Evolutionary conservation across 2,329 filamentous ascomycete species (phyloP).

Genomic region (Beauveria varroae): DNA sequence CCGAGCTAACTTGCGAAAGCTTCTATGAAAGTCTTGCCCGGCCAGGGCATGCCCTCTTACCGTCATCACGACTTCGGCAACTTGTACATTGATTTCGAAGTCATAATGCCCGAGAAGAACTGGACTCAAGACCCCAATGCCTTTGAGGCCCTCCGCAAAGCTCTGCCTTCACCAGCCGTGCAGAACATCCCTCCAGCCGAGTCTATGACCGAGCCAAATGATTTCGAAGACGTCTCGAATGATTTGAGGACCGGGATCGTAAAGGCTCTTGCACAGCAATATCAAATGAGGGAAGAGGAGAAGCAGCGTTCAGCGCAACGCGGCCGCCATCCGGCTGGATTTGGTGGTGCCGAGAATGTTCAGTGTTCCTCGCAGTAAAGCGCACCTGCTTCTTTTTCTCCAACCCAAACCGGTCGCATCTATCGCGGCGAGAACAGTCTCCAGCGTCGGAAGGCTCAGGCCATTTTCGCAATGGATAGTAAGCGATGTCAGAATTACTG

Average conservation of each 20-base stretch:
- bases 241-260: too few relatives aligned
- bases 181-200: slow-evolving; percentile 66
- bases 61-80: slow-evolving; percentile 94
- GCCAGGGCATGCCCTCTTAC: slow-evolving; percentile 95
- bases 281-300: slow-evolving; percentile 55
- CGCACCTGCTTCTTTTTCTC: not conserved
- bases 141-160: slow-evolving; percentile 71
- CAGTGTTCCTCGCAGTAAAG: slow-evolving; percentile 82
- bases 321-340: not conserved
- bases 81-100: slow-evolving; percentile 93
- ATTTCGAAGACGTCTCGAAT: slow-evolving; percentile 64
- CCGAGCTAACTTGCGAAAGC: slow-evolving; percentile 41
- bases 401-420: not conserved
- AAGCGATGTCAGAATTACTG: too few relatives aligned
- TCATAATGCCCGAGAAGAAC: slow-evolving; percentile 87
- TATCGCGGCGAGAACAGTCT: not conserved
- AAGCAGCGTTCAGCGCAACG: too few relatives aligned
- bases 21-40: slow-evolving; percentile 85
- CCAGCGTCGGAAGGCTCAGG: not conserved
- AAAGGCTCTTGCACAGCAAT: slow-evolving; percentile 31
- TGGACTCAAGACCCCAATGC: slow-evolving; percentile 60
- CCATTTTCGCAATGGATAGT: not conserved
- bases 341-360: slow-evolving; percentile 66
- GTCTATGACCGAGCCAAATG: slow-evolving; percentile 84
- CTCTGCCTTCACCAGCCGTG: slow-evolving; percentile 65